These are phyloP conservation scores for Paramecium sexaurelia DNA, from an alignment of 73 alveolate genomes.

Conservation along the genomic window DNA sequence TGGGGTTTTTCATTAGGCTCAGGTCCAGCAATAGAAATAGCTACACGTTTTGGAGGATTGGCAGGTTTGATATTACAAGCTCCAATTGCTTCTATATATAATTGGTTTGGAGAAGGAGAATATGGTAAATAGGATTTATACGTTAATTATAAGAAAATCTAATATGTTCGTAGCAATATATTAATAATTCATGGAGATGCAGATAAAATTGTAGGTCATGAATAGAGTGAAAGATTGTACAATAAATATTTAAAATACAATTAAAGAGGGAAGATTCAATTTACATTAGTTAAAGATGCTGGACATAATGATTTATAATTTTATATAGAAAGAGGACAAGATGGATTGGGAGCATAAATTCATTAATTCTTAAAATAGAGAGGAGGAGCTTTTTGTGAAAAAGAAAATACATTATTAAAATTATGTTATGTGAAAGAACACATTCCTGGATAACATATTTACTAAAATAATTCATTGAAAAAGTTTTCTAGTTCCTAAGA, in stretches of 20 bases:
- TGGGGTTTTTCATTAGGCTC: conserved; percentile 60
- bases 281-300: neutral
- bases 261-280: neutral
- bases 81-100: conserved; percentile 19
- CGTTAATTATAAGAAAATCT: neutral
- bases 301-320: conserved; percentile 30
- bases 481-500: neutral
- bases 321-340: neutral
- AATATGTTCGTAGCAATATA: neutral
- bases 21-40: conserved; percentile 46
- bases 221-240: neutral
- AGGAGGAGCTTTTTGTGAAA: neutral
- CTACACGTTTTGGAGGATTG: neutral
- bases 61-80: conserved; percentile 9
- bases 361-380: neutral
- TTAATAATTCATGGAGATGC: conserved; percentile 34
- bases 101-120: neutral
- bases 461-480: neutral
- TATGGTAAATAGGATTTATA: neutral
- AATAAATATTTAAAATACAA: neutral
- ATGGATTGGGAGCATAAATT: neutral
- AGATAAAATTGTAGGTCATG: neutral
- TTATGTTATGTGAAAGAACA: neutral
- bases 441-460: neutral
- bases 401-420: neutral